phyloP scores from a whole-genome alignment of 106 monocot genomes.

The Dendrobium officinale region DNA sequence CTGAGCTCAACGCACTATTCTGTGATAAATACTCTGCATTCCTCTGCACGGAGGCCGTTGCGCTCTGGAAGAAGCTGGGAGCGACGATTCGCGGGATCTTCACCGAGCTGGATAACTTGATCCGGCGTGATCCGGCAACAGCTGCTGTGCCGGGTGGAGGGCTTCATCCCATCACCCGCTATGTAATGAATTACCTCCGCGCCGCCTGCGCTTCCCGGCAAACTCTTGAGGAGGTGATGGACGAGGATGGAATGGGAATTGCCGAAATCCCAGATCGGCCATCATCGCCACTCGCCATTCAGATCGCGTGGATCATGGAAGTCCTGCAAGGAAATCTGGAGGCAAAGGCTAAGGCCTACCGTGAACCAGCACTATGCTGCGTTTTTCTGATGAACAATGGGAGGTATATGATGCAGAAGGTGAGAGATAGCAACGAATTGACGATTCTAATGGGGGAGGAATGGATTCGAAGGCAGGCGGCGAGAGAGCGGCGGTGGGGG shows the following conservation, averaged over 20 bases:
- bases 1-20: conserved; percentile 46
- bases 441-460: conserved; percentile 62
- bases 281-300: conserved; percentile 48
- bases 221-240: conserved; percentile 73
- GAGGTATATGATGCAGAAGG: conserved; percentile 74
- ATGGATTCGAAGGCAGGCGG: conserved; percentile 54
- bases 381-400: conserved; percentile 86
- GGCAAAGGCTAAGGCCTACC: conserved; percentile 55
- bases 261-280: conserved; percentile 28
- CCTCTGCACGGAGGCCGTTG: conserved; percentile 29
- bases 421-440: conserved; percentile 54
- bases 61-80: conserved; percentile 41
- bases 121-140: conserved; percentile 57
- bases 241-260: conserved; percentile 34
- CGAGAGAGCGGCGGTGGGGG: conserved; percentile 42
- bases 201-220: conserved; percentile 66
- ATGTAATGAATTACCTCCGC: conserved; percentile 92
- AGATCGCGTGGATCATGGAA: conserved; percentile 80
- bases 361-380: conserved; percentile 32
- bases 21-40: conserved; percentile 41
- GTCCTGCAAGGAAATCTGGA: conserved; percentile 62
- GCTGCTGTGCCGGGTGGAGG: conserved; percentile 53
- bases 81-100: conserved; percentile 63
- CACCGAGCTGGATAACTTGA: conserved; percentile 69
- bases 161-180: conserved; percentile 84